Evolutionary conservation across 2,329 filamentous ascomycete species (phyloP).

Genomic region (Lasiodiplodia gonubiensis): DNA sequence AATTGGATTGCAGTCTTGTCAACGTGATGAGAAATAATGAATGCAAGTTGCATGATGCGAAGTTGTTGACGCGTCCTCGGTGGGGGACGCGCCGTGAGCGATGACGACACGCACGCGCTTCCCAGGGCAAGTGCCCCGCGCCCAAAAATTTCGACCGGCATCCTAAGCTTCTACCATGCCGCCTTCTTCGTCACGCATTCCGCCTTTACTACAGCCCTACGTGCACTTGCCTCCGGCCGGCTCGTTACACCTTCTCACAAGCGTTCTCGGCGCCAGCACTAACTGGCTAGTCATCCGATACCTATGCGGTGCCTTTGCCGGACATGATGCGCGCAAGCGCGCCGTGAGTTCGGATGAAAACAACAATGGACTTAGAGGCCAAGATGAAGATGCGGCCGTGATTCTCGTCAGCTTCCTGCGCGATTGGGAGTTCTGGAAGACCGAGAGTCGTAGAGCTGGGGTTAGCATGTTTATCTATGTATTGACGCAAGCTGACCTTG

Average conservation of each 20-base stretch:
- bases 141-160: constrained; percentile 9
- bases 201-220: constrained; percentile 69
- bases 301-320: constrained; percentile 53
- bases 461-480: constrained; percentile 47
- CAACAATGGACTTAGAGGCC: constrained; percentile 43
- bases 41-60: neutral
- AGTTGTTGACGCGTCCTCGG: neutral
- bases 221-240: constrained; percentile 58
- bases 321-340: constrained; percentile 32
- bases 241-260: constrained; percentile 70
- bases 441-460: constrained; percentile 69
- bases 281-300: constrained; percentile 64
- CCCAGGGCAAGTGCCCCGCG: constrained; percentile 8
- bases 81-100: neutral
- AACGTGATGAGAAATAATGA: neutral
- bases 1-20: neutral
- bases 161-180: constrained; percentile 36
- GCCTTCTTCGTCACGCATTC: constrained; percentile 55
- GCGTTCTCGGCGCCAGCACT: constrained; percentile 59
- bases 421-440: constrained; percentile 78
- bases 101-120: neutral
- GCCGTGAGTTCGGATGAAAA: constrained; percentile 34
- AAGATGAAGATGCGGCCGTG: constrained; percentile 50
- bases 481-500: neutral
- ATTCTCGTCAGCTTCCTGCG: constrained; percentile 84